phyloP scores from a whole-genome alignment of 2,329 filamentous ascomycete species.

The Neofusicoccum kwambonambiense region DNA sequence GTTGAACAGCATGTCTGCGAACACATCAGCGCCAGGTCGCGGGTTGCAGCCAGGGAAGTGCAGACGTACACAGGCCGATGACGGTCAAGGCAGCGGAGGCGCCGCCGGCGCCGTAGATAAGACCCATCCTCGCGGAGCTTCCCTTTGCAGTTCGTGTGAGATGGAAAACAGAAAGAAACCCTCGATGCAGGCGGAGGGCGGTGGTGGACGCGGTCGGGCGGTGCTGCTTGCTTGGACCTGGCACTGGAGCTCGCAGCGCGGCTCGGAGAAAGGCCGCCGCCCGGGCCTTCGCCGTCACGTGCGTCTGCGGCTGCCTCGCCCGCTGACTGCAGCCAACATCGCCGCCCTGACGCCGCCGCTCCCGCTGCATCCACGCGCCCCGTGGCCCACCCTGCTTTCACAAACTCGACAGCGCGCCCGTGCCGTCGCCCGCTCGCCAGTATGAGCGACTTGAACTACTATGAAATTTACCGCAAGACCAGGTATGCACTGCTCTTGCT shows the following conservation, averaged over 20 bases:
- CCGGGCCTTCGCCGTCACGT: not conserved
- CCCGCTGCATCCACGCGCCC: constrained; percentile 20
- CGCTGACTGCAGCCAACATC: not conserved
- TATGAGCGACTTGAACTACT: constrained; percentile 58
- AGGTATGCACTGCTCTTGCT: constrained; percentile 63
- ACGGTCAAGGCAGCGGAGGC: constrained; percentile 67
- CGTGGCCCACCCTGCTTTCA: constrained; percentile 22
- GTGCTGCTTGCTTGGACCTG: constrained; percentile 15
- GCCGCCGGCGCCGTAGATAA: constrained; percentile 68
- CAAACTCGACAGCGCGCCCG: constrained; percentile 7
- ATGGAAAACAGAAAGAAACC: constrained; percentile 7
- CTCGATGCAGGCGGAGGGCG: constrained; percentile 9
- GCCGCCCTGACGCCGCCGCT: constrained; percentile 7
- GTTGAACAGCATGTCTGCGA: constrained; percentile 94
- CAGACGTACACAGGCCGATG: constrained; percentile 72
- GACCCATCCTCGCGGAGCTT: constrained; percentile 58
- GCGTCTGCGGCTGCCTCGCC: not conserved
- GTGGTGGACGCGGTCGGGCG: constrained; percentile 5
- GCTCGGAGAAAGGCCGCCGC: constrained; percentile 7
- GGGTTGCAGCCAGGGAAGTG: not conserved
- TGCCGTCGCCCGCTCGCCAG: not conserved
- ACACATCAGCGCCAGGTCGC: not conserved
- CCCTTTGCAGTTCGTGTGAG: not conserved
- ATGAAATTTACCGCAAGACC: constrained; percentile 97
- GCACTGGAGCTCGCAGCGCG: constrained; percentile 14